Base-by-base conservation (phyloP, 1,284 basidiomycete species). In the Thecaphora frezii region DNA sequence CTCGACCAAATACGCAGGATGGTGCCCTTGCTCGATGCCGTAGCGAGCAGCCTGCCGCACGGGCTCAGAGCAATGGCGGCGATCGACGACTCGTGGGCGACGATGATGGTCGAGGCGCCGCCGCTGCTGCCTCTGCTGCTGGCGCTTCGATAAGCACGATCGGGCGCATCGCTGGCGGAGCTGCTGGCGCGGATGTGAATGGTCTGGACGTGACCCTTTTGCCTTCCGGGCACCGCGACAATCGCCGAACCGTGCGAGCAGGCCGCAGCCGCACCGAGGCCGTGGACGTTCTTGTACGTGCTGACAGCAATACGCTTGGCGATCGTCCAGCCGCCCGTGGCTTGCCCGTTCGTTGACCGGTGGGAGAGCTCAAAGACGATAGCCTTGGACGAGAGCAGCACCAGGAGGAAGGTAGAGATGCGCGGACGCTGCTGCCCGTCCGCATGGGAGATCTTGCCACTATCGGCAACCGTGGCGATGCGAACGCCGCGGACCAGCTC, bases 161-260 rank as follows among this genome's bases (percentile, higher is more conserved):
- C 21, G 42, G 22, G 38, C 8, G 38, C 38, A n/a, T 40, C 38
- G 7, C n/a, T 40, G 24, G 8, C 22, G 10, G 21, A 12, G 21
- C 42, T 21, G 10, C 19, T 41, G 28, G 36, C 48, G 19, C 50
- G 51, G 19, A 54, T 22, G 18, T 47, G 42, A 16, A 72, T 28
- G 12, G 74, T 53, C 55, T 75, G 73, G 3, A 75, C 67, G 37
- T 73, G 73, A 0, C 73, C 73, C 41, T 61, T 64, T 36, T 75
- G 71, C 14, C 69, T 52, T 4, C 73, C 73, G 2, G 72, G 61
- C 5, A 75, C 23, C 5, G 69, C 69, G 19, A 74, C 53, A 9
- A 75, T 52, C 0, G 45, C 59, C 4, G 36, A 16, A 9, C 12
- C 8, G 7, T 28, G 44, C 40, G 48, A 51, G 33, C 51, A 39